Evolutionary conservation across 2,329 filamentous ascomycete genomes (phyloP), one percentile per base, ranked within the genome.

Genomic region (Parasarocladium wereldwijsianum): DNA sequence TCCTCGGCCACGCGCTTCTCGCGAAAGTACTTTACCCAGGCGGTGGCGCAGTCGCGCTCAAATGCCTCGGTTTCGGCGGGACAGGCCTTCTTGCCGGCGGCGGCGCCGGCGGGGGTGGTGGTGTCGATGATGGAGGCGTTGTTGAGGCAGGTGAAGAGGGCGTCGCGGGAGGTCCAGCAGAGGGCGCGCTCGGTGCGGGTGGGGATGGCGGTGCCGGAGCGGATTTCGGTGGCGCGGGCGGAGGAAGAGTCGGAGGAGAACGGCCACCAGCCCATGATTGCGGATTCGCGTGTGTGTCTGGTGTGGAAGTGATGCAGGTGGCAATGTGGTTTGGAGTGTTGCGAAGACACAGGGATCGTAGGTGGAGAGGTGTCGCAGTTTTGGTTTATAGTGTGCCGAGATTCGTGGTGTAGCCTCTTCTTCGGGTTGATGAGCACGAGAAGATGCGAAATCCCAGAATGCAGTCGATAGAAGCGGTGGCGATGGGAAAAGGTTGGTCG

Each of bases 1-100:
- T 81, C 69, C 43, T 98, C 90, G 57, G 92, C 87, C 20, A 96
- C 83, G 45, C 90, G 69, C 58, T 85, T 80, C 56, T 94, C 86
- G 64, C 96, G 94, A 59, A 98, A 98, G 56, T 98, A 96, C 57
- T 85, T 84, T 36, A 94, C 90, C 90, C 90, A 98, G 49, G 85
- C 86, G 35, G 64, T 68, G 12, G 85, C 84, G 54, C 90, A 98
- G 49, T 87, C 81, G 43, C 67, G 66, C 57, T 93, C 84, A 46
- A 96, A 93, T 34, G 63, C 67, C 17, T 43, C 47, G 15, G 46
- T 46, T 49, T 64, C 49, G 24, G 38, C 34, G 15, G 51, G 49
- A 36, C 64, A 68, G 21, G 52, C 50, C 32, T 45, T 50, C 6
- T 43, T 44, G 2, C 52, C 50, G 19, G 56, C 55, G 6, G 44